phyloP scores from a whole-genome alignment of 2,329 filamentous ascomycete species.

The Fusarium domesticum region DNA sequence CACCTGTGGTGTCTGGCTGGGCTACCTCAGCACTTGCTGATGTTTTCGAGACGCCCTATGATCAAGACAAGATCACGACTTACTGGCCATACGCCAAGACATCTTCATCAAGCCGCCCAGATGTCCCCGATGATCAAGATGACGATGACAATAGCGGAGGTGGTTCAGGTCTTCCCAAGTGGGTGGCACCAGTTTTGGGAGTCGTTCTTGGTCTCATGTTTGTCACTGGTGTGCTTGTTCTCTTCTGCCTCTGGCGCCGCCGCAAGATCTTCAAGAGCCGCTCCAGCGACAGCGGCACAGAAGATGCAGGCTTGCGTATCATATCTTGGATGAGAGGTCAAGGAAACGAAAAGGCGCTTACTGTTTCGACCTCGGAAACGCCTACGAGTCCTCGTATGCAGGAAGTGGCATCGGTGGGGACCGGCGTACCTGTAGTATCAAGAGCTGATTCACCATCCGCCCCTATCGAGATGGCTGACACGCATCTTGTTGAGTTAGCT shows the following conservation, averaged over 20 bases:
- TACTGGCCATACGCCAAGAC: constrained; percentile 59
- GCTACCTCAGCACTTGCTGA: constrained; percentile 43
- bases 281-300: constrained; percentile 40
- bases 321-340: constrained; percentile 52
- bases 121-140: constrained; percentile 11
- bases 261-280: constrained; percentile 41
- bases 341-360: constrained; percentile 41
- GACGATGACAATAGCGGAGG: constrained; percentile 23
- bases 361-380: constrained; percentile 43
- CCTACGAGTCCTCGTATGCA: constrained; percentile 40
- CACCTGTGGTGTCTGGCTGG: constrained; percentile 60
- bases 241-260: constrained; percentile 52
- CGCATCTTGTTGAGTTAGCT: constrained; percentile 45
- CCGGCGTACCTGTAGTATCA: constrained; percentile 5
- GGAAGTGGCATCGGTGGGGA: constrained; percentile 28
- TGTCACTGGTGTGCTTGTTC: constrained; percentile 49
- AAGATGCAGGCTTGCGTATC: constrained; percentile 48
- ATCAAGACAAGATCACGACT: constrained; percentile 52
- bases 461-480: constrained; percentile 42
- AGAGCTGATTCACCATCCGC: constrained; percentile 10
- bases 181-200: constrained; percentile 60
- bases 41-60: constrained; percentile 56
- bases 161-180: constrained; percentile 47
- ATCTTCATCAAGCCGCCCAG: constrained; percentile 18
- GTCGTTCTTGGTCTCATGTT: constrained; percentile 59